phyloP scores from a whole-genome alignment of 805 yeast species.

The Maudiozyma barnettii region DNA sequence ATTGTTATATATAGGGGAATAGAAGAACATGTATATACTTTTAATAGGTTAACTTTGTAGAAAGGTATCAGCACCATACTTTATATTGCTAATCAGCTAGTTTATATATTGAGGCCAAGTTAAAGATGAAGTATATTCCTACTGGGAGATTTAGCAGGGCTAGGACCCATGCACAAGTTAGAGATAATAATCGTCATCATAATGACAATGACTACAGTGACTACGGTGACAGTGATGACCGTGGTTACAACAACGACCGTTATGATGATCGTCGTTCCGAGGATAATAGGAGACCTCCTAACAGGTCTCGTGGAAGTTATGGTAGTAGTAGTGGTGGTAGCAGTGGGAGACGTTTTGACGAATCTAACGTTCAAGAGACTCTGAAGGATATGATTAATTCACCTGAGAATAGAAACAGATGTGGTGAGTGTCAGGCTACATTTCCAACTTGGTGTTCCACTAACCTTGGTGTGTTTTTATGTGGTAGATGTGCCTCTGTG shows the following conservation, averaged over 20 bases:
- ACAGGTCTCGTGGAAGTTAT: not conserved
- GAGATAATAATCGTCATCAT: not conserved
- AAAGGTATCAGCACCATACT: no score
- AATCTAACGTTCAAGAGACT: constrained; percentile 19
- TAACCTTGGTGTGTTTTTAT: constrained; percentile 57
- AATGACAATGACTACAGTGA: not conserved
- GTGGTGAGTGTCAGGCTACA: constrained; percentile 68
- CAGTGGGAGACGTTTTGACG: not conserved
- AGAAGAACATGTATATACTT: no score
- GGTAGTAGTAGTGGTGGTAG: not conserved
- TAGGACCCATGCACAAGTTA: not conserved
- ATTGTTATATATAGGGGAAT: no score
- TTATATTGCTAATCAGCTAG: no score
- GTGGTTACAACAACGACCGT: not conserved
- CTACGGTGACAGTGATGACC: not conserved
- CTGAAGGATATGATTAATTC: constrained; percentile 52
- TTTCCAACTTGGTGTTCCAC: constrained; percentile 44
- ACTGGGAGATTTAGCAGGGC: not conserved
- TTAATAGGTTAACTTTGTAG: no score
- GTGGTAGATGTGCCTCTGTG: constrained; percentile 77
- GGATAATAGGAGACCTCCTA: not conserved
- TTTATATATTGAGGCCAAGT: not conserved
- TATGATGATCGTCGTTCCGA: not conserved
- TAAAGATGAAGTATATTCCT: not conserved
- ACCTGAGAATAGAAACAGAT: constrained; percentile 52